phyloP scores from a whole-genome alignment of 208 protist species.

The Angomonas deanei region DNA sequence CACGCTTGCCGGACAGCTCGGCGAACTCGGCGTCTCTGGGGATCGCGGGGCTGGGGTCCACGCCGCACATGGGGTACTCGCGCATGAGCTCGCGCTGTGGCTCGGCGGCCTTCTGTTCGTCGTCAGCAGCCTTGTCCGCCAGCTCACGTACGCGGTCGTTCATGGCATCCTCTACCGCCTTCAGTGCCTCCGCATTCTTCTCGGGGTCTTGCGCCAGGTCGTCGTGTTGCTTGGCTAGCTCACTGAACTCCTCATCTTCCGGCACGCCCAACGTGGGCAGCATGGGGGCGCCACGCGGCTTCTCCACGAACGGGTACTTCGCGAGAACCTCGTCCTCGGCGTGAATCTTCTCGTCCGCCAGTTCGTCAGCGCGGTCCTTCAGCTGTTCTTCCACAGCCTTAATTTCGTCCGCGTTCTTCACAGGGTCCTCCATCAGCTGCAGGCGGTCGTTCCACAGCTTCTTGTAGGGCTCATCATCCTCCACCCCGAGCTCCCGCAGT shows the following conservation, averaged over 20 bases:
- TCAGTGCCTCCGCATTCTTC: not conserved
- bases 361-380: slow-evolving; percentile 12
- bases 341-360: slow-evolving; percentile 20
- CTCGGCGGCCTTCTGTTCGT: slow-evolving; percentile 21
- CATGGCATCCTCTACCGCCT: slow-evolving; percentile 14
- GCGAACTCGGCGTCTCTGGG: slow-evolving; percentile 35
- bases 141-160: slow-evolving; percentile 15
- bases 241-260: slow-evolving; percentile 19
- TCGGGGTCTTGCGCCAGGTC: slow-evolving; percentile 2
- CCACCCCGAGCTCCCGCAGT: slow-evolving; percentile 22
- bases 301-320: slow-evolving; percentile 9
- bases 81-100: slow-evolving; percentile 13
- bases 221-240: slow-evolving; percentile 13
- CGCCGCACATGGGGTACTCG: slow-evolving; percentile 39
- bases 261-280: slow-evolving; percentile 21
- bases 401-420: slow-evolving; percentile 14
- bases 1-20: slow-evolving; percentile 14
- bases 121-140: slow-evolving; percentile 12
- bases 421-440: slow-evolving; percentile 21
- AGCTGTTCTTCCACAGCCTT: slow-evolving; percentile 17
- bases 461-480: slow-evolving; percentile 18
- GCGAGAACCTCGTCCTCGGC: slow-evolving; percentile 9
- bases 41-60: slow-evolving; percentile 36
- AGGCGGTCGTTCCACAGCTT: slow-evolving; percentile 13
- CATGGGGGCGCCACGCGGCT: slow-evolving; percentile 8